Evolutionary conservation across 1,139 yeast genomes (phyloP).

Genomic region (Lizanozyma gosingica): DNA sequence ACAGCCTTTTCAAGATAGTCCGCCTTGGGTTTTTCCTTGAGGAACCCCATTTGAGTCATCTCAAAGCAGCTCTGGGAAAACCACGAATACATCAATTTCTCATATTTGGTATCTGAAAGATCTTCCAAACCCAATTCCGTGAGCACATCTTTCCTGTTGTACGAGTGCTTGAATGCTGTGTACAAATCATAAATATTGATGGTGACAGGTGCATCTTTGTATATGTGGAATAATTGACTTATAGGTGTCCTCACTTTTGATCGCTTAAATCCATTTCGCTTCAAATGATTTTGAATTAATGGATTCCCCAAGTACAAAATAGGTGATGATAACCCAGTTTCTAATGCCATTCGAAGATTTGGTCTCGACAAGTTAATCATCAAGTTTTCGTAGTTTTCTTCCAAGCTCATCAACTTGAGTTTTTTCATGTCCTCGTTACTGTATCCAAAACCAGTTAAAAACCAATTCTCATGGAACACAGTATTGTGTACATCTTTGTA

Average conservation of each 20-base stretch:
- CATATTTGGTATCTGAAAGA: slow-evolving; percentile 3
- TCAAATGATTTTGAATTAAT: slow-evolving; percentile 8
- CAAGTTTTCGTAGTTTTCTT: slow-evolving; percentile 31
- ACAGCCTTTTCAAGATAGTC: slow-evolving; percentile 37
- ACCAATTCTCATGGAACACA: not conserved
- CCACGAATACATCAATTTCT: slow-evolving; percentile 30
- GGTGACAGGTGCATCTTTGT: slow-evolving; percentile 70
- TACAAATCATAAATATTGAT: slow-evolving; percentile 75
- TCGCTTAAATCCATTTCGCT: slow-evolving; percentile 2
- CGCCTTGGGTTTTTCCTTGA: slow-evolving; percentile 36
- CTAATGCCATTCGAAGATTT: slow-evolving; percentile 23
- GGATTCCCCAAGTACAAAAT: slow-evolving; percentile 19
- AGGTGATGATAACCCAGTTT: slow-evolving; percentile 23
- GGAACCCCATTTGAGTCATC: slow-evolving; percentile 29
- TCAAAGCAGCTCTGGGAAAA: slow-evolving; percentile 36
- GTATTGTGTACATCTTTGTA: not conserved
- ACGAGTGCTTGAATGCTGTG: slow-evolving; percentile 53
- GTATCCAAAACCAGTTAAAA: not conserved
- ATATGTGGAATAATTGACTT: slow-evolving; percentile 54
- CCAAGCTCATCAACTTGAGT: slow-evolving; percentile 7
- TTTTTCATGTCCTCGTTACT: slow-evolving; percentile 4
- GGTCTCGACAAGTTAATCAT: slow-evolving; percentile 35
- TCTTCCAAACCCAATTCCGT: slow-evolving; percentile 4
- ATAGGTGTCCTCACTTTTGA: slow-evolving; percentile 38
- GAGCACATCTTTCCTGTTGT: not conserved